Percentiles rank a stretch among this genome's conserved stretches.
Conservation (phyloP, 768 basidiomycete genomes). For the Candolleomyces aberdarensis region DNA sequence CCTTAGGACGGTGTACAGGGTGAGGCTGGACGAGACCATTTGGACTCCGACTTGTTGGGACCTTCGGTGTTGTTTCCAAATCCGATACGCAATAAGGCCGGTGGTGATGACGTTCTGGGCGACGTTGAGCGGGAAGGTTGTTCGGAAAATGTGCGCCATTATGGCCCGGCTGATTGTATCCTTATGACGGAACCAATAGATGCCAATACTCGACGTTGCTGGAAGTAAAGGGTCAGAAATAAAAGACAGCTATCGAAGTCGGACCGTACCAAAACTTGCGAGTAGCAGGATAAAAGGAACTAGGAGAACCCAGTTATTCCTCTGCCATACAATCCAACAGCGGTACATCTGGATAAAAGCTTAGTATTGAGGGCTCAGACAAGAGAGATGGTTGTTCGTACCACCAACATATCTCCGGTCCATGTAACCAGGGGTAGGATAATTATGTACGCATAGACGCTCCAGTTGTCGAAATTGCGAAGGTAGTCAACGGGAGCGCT, state of each 20-base stretch:
- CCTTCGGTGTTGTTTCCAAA: neutral
- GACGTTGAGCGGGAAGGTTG: neutral
- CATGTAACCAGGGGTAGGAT: neutral
- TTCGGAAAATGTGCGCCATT: neutral
- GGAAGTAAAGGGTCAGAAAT: neutral
- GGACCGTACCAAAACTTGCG: neutral
- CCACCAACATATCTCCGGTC: neutral
- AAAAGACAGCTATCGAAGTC: neutral
- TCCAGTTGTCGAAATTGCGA: neutral
- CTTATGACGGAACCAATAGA: conserved; percentile 1
- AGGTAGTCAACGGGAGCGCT: neutral
- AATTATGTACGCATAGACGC: neutral
- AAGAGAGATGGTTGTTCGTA: neutral
- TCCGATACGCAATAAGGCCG: conserved; percentile 1
- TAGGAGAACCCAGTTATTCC: neutral
- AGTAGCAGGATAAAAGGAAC: neutral
- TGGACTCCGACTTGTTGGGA: neutral
- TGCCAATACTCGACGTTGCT: neutral
- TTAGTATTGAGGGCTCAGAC: neutral
- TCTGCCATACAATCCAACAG: neutral
- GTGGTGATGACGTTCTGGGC: conserved; percentile 4
- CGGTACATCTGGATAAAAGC: neutral
- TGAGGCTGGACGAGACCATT: neutral
- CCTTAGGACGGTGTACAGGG: neutral
- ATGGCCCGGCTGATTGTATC: neutral